Percentiles rank a stretch among this genome's conserved stretches.
phyloP scores from a whole-genome alignment of 2,329 filamentous ascomycete species.

The Xylaria digitata region DNA sequence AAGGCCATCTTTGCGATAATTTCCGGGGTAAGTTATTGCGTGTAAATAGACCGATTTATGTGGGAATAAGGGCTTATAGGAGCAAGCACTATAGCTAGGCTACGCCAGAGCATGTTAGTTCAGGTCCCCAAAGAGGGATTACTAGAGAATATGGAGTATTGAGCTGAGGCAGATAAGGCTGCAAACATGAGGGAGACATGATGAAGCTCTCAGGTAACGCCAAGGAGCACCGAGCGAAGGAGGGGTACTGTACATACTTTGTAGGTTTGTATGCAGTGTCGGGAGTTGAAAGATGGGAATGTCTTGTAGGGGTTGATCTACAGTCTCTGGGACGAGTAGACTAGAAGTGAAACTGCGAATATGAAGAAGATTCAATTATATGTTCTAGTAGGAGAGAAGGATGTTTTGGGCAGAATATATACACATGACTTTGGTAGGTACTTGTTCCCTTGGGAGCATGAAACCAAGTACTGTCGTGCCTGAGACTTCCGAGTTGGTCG shows the following conservation, averaged over 20 bases:
- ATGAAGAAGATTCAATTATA: too few relatives aligned
- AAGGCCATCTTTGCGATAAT: constrained; percentile 70
- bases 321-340: too few relatives aligned
- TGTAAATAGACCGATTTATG: constrained; percentile 1
- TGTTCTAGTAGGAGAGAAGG: too few relatives aligned
- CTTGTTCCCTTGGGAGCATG: too few relatives aligned
- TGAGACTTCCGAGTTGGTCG: too few relatives aligned
- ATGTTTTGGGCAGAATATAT: too few relatives aligned
- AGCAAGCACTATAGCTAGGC: neutral
- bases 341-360: too few relatives aligned
- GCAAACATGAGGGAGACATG: constrained; percentile 8
- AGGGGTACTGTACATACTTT: constrained; percentile 22
- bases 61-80: neutral
- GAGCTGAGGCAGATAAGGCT: constrained; percentile 21
- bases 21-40: neutral
- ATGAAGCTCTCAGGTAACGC: constrained; percentile 21
- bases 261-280: neutral
- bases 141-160: neutral
- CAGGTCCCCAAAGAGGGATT: neutral
- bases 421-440: too few relatives aligned
- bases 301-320: neutral
- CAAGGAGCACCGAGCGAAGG: constrained; percentile 27
- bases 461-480: too few relatives aligned
- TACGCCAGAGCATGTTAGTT: neutral
- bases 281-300: constrained; percentile 3